Base-by-base conservation (phyloP, 139 green algal genomes). In the Chlamydomonas sp. region DNA sequence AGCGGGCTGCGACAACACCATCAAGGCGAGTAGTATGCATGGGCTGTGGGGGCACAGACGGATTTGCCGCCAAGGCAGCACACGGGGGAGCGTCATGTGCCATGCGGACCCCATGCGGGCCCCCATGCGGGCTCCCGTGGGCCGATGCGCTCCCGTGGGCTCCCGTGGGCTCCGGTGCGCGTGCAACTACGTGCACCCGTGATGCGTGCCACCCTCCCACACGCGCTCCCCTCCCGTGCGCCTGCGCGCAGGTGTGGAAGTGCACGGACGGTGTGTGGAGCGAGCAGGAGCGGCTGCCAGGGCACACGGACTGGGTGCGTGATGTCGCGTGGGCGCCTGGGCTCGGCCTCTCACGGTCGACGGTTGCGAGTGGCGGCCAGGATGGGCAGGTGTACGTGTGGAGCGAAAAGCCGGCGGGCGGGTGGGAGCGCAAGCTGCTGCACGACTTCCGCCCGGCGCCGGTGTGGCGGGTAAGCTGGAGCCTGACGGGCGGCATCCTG, bases 321-420 rank as follows among this genome's bases (percentile, higher is more conserved):
- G 95, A 98, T 79, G 93, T 92, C 33, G 91, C 92, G 0, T 99
- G 95, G 95, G 91, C 90, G 0, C 94, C 93, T 29, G 95, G 89
- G 71, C 70, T 96, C 50, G 91, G 93, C 1, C 70, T 97, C 64
- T 88, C 87, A 0, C 79, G 79, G 35, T 93, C 81, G 78, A 93
- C 87, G 2, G 89, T 99, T 49, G 95, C 95, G n/a, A 94, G 76
- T 31, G 87, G 78, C 2, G 89, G 88, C 3, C 93, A 99, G 81
- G 95, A 98, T 70, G 91, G 94, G 3, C 87, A 87, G 78, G 90
- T 97, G 39, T 73, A 95, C 65, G 83, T 93, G 6, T 98, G 90
- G 90, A 89, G 58, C 37, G 81, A 90, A 38, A 83, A 85, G 39
- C 48, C 61, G 54, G 35, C 69, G 49, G 75, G 73, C 22, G 65